Percentiles rank a stretch among this genome's conserved stretches.
Evolutionary conservation across 768 basidiomycete species (phyloP).

Genomic region (Trametes cinnabarina): DNA sequence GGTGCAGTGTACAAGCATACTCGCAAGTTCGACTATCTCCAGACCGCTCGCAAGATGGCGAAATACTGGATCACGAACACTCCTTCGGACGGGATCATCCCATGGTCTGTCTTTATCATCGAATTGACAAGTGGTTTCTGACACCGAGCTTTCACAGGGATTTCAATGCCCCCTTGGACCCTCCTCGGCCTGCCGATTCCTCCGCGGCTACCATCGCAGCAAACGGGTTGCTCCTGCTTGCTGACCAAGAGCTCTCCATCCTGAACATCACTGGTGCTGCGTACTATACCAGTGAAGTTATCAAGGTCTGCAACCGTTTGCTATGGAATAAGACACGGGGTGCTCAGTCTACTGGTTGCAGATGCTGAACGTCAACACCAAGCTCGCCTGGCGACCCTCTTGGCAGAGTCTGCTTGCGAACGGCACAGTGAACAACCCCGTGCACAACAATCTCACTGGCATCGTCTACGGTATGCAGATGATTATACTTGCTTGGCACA

Average conservation of each 20-base stretch:
- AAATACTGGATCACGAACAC: conserved; percentile 58
- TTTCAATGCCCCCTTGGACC: conserved; percentile 62
- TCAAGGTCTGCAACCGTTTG: too few relatives aligned
- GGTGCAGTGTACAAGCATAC: conserved; percentile 59
- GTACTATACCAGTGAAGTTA: conserved; percentile 49
- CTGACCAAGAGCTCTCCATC: conserved; percentile 39
- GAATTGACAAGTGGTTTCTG: neutral
- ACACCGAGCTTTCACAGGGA: conserved; percentile 46
- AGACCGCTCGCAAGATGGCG: conserved; percentile 59
- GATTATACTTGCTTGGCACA: neutral
- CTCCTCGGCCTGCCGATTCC: conserved; percentile 63
- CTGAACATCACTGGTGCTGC: conserved; percentile 29
- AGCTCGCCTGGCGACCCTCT: conserved; percentile 53
- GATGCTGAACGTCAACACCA: conserved; percentile 48
- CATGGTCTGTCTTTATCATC: conserved; percentile 47
- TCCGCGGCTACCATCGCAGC: conserved; percentile 67
- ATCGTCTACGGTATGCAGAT: conserved; percentile 63
- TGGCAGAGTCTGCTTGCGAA: conserved; percentile 68
- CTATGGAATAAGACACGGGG: too few relatives aligned
- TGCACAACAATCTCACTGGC: conserved; percentile 54
- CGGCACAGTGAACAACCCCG: conserved; percentile 61
- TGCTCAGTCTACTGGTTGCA: conserved; percentile 18
- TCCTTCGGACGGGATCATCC: conserved; percentile 61
- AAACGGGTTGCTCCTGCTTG: conserved; percentile 57
- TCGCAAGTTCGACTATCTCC: conserved; percentile 46